Conservation (phyloP, 768 basidiomycete genomes). For the Auricularia sp. region DNA sequence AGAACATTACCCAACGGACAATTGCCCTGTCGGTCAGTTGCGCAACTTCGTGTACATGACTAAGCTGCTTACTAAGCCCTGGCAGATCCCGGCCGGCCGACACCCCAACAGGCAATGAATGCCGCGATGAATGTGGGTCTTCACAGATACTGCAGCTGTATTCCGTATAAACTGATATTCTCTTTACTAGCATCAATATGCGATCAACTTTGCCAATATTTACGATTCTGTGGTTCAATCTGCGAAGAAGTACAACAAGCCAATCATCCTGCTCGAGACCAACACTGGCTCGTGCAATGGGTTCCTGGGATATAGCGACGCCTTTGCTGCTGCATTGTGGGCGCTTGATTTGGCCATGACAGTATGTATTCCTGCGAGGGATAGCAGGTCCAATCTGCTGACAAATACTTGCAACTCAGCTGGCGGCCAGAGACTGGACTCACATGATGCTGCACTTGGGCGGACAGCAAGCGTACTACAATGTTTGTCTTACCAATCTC, state of each 20-base stretch:
- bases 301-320: conserved; percentile 45
- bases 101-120: too few species aligned
- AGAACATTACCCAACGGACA: neutral
- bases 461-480: conserved; percentile 56
- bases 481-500: conserved; percentile 29
- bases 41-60: neutral
- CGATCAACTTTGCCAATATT: neutral
- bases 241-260: conserved; percentile 23
- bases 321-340: conserved; percentile 54
- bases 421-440: conserved; percentile 47
- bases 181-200: neutral
- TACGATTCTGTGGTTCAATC: neutral
- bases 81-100: too few species aligned
- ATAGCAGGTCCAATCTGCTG: conserved; percentile 36
- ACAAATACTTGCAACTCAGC: conserved; percentile 21
- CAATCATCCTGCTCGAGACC: conserved; percentile 59
- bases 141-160: neutral
- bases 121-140: too few species aligned
- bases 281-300: conserved; percentile 48
- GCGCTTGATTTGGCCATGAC: conserved; percentile 51
- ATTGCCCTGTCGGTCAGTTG: neutral
- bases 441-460: conserved; percentile 47
- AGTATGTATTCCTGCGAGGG: conserved; percentile 26
- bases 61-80: too few species aligned
- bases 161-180: too few species aligned